Conservation (phyloP, 1,284 basidiomycete genomes). For the Sporisorium exsertum region DNA sequence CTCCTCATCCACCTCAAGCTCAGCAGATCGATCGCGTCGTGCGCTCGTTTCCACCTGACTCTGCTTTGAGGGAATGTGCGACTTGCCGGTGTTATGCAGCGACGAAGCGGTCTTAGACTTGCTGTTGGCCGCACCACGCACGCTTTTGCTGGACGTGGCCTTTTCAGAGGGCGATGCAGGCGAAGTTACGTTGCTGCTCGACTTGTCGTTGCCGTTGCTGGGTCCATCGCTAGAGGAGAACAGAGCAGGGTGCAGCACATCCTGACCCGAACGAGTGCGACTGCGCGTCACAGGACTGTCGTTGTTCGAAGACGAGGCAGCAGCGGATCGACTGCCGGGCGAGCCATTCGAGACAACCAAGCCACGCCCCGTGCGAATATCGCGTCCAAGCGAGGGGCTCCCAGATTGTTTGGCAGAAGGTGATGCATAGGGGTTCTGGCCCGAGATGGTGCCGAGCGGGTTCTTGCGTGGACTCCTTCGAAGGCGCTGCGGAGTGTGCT, state of each 20-base stretch:
- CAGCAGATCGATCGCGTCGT: slow-evolving; percentile 4
- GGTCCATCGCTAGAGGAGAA: slow-evolving; percentile 49
- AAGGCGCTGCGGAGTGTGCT: slow-evolving; percentile 25
- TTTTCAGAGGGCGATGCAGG: slow-evolving; percentile 47
- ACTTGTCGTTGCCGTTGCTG: slow-evolving; percentile 19
- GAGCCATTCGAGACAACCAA: slow-evolving; percentile 12
- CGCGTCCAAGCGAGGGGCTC: slow-evolving; percentile 29
- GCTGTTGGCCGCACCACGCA: slow-evolving; percentile 6
- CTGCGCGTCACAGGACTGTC: slow-evolving; percentile 56
- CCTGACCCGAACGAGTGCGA: slow-evolving; percentile 37
- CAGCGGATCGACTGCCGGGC: slow-evolving; percentile 11
- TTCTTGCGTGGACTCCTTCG: slow-evolving; percentile 66
- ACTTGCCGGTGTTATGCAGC: slow-evolving; percentile 16
- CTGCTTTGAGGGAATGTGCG: slow-evolving; percentile 19
- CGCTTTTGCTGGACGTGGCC: slow-evolving; percentile 7
- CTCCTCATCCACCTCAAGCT: slow-evolving; percentile 24
- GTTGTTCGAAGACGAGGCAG: slow-evolving; percentile 26
- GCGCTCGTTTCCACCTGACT: slow-evolving; percentile 17
- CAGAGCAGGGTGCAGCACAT: slow-evolving; percentile 47
- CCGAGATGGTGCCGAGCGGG: slow-evolving; percentile 58
- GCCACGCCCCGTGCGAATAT: slow-evolving; percentile 5
- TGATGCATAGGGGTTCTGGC: slow-evolving; percentile 63
- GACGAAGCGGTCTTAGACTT: slow-evolving; percentile 22
- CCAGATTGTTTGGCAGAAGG: slow-evolving; percentile 16
- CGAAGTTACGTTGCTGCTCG: slow-evolving; percentile 54